A percentile compares a stretch with the other conserved stretches of the same genome.
Conservation (phyloP, 257 asterid species). For the Solanum neorickii region DNA sequence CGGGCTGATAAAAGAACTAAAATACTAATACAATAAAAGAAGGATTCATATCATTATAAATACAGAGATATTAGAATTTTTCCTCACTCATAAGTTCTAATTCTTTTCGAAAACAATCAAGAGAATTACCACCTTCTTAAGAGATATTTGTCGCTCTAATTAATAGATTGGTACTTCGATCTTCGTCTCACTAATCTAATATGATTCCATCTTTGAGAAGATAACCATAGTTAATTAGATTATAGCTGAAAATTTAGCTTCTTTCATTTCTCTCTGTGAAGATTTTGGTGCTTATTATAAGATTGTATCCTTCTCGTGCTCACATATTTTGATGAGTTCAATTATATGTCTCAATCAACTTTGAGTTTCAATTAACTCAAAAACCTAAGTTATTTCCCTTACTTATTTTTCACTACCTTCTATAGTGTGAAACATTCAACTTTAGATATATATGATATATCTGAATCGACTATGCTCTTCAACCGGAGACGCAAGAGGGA, state of each 20-base stretch:
- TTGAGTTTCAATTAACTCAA: not conserved
- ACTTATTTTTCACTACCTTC: not conserved
- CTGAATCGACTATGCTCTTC: not conserved
- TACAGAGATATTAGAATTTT: not conserved
- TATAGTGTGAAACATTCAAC: not conserved
- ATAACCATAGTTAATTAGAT: not conserved
- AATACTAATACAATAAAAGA: not conserved
- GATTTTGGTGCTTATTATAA: not conserved
- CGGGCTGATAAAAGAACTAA: not conserved
- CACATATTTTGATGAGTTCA: not conserved
- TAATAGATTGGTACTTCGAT: not conserved
- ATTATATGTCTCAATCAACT: not conserved
- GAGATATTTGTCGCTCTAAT: not conserved
- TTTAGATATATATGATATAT: not conserved
- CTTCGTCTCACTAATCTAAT: not conserved
- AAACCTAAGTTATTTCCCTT: not conserved
- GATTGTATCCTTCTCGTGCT: not conserved
- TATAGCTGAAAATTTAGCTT: not conserved
- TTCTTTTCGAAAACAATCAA: not conserved
- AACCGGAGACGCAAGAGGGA: not conserved
- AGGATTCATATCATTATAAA: not conserved
- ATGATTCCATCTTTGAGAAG: not conserved
- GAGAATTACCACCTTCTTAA: not conserved
- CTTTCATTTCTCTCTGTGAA: not conserved
- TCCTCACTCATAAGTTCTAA: not conserved